These are phyloP conservation scores for Aureobasidium sp. DNA, from an alignment of 2,329 filamentous ascomycete genomes.

Conservation along the genomic window DNA sequence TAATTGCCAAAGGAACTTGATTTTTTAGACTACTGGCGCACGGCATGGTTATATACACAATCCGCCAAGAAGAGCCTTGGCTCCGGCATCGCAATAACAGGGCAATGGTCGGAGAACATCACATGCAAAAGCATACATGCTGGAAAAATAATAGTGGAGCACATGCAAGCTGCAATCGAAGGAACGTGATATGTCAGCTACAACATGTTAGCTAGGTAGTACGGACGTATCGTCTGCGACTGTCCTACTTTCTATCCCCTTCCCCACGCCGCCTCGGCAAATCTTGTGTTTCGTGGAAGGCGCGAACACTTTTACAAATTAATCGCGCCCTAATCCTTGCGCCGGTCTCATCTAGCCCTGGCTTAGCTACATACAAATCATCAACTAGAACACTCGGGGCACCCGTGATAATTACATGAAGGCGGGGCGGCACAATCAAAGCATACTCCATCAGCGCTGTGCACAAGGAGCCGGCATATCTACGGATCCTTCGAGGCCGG, in stretches of 20 bases:
- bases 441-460: neutral
- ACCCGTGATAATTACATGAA: neutral
- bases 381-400: neutral
- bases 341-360: constrained; percentile 3
- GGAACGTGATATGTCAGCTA: too few relatives aligned
- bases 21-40: too few relatives aligned
- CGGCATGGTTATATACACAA: too few relatives aligned
- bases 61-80: too few relatives aligned
- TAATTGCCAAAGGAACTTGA: too few relatives aligned
- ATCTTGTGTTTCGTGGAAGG: neutral
- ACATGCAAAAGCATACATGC: too few relatives aligned
- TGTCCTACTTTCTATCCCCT: neutral
- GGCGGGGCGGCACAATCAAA: constrained; percentile 7
- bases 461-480: neutral
- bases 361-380: neutral
- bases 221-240: neutral
- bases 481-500: constrained; percentile 2
- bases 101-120: too few relatives aligned
- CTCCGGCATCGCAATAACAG: too few relatives aligned
- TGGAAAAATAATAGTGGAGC: too few relatives aligned
- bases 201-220: neutral
- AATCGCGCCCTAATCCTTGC: constrained; percentile 5
- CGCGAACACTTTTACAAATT: neutral
- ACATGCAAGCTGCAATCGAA: neutral
- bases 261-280: constrained; percentile 6